Evolutionary conservation across 2,329 filamentous ascomycete genomes (phyloP).

Genomic region (Penicillium sp.): DNA sequence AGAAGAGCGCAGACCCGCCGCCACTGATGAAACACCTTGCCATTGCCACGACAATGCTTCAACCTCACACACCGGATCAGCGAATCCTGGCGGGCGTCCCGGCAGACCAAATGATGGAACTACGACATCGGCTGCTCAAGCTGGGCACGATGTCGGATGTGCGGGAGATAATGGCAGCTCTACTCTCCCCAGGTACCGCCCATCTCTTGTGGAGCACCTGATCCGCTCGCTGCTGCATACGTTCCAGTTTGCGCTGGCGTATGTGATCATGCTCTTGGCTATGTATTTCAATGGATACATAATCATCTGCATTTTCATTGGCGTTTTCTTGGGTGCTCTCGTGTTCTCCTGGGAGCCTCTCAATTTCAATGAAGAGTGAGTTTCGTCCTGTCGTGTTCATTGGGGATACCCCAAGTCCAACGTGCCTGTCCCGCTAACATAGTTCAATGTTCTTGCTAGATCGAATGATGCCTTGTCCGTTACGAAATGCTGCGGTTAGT

Average conservation of each 20-base stretch:
- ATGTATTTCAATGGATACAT: slow-evolving; percentile 70
- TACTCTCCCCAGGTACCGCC: slow-evolving; percentile 50
- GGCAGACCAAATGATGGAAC: background rate
- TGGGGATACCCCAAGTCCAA: too few species aligned
- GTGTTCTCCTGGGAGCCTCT: slow-evolving; percentile 65
- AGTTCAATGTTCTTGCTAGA: background rate
- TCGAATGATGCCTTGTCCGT: background rate
- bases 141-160: too few species aligned
- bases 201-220: slow-evolving; percentile 62
- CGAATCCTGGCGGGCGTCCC: background rate
- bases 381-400: background rate
- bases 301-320: slow-evolving; percentile 76
- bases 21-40: background rate
- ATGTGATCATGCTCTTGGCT: slow-evolving; percentile 68
- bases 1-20: background rate
- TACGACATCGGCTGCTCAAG: background rate
- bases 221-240: slow-evolving; percentile 65
- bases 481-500: slow-evolving; percentile 5
- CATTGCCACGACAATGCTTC: background rate
- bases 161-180: too few species aligned
- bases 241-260: slow-evolving; percentile 69
- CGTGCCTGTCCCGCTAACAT: background rate
- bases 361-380: slow-evolving; percentile 3
- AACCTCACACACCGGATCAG: background rate
- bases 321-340: slow-evolving; percentile 68